Percentiles rank a stretch among this genome's conserved stretches.
phyloP scores from a whole-genome alignment of 2,329 filamentous ascomycete genomes.

The Colletotrichum lentis region DNA sequence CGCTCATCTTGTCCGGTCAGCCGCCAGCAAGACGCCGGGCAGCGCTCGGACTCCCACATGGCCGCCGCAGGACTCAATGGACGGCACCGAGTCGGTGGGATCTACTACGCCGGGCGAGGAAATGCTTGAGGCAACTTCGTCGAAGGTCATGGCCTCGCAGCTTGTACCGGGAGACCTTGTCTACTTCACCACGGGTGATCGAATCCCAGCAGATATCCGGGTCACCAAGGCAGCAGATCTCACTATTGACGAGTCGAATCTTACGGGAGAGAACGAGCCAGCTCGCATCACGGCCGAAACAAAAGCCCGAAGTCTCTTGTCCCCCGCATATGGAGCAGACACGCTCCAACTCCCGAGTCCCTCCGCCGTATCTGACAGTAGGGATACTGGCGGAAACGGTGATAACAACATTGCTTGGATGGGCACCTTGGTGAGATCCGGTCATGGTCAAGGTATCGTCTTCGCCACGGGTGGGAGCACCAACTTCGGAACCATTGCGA shows the following conservation, averaged over 20 bases:
- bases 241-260: slow-evolving; percentile 94
- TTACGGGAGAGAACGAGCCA: slow-evolving; percentile 96
- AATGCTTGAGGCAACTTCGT: slow-evolving; percentile 75
- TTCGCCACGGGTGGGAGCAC: slow-evolving; percentile 94
- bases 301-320: slow-evolving; percentile 46
- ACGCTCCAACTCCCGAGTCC: slow-evolving; percentile 47
- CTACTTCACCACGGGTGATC: slow-evolving; percentile 92
- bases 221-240: slow-evolving; percentile 91
- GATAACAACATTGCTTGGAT: slow-evolving; percentile 96
- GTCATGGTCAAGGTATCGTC: slow-evolving; percentile 95
- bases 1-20: slow-evolving; percentile 86
- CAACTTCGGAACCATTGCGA: slow-evolving; percentile 95
- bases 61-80: slow-evolving; percentile 58
- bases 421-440: slow-evolving; percentile 94
- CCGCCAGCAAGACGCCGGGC: slow-evolving; percentile 48
- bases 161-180: slow-evolving; percentile 93
- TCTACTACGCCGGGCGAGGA: slow-evolving; percentile 69
- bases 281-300: slow-evolving; percentile 79
- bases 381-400: slow-evolving; percentile 74
- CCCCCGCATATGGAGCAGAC: slow-evolving; percentile 44
- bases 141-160: slow-evolving; percentile 85
- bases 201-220: slow-evolving; percentile 93
- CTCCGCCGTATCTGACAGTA: slow-evolving; percentile 62
- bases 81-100: slow-evolving; percentile 46
- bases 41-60: slow-evolving; percentile 54